Evolutionary conservation across 257 asterid genomes (phyloP), one percentile per base, ranked within the genome.

Genomic region (Oldenlandia corymbosa): DNA sequence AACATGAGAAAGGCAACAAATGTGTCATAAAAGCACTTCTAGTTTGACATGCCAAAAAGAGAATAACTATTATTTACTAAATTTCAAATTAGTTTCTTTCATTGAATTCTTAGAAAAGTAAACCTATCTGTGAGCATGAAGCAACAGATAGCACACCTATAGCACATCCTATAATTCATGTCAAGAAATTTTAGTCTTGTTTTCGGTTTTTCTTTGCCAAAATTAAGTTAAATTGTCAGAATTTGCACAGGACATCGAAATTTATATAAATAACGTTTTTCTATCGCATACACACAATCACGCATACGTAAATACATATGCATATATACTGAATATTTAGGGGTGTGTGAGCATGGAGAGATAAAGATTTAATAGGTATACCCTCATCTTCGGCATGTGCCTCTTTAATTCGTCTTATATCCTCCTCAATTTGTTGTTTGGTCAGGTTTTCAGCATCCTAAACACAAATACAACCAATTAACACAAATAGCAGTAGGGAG

Each of bases 381-480:
- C 99, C 99, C 69, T 93, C 94, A 60, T 93, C 99, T 80, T 93
- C 97, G 47, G 95, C 87, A 72, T 90, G 99, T 26, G 74, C 85
- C 70, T 76, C 97, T 84, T 93, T 93, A 52, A 93, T 90, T 83
- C 83, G 83, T 42, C 82, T 80, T 71, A 93, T 85, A 75, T 90
- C 88, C 31, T 88, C 97, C 63, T 87, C 94, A 61, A 90, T 77
- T 80, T 90, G 99, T 80, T 93, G 97, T 68, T 71, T 90, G 4
- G 96, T 84, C 71, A 90, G 68, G 78, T 79, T 75, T 12, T 93
- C 97, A 37, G 72, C 84, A 17, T 90, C 97, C 99, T 90, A 86
- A 36, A 73, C 78, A 66, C 24, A 21, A 41, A 47, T 46, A 24
- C 47, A 48, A 53, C 30, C 37, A 45, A 61, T 28, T 23, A 24